A percentile compares a stretch with the other conserved stretches of the same genome.
Evolutionary conservation across 805 yeast species (phyloP).

Genomic region (Hanseniaspora opuntiae): DNA sequence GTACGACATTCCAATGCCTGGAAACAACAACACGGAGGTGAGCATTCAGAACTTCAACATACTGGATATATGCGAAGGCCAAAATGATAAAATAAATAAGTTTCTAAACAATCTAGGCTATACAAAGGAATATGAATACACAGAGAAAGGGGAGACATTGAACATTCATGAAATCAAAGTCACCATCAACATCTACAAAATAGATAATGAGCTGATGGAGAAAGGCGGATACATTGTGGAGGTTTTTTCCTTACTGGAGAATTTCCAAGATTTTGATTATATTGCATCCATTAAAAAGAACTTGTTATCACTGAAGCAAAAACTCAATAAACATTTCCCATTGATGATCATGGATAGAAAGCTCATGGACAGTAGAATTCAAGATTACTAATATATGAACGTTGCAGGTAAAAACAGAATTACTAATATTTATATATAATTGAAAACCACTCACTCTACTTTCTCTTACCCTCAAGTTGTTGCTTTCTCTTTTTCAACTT

Average conservation of each 20-base stretch:
- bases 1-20: conserved; percentile 62
- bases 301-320: conserved; percentile 47
- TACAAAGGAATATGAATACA: conserved; percentile 45
- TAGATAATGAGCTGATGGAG: conserved; percentile 35
- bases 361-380: conserved; percentile 64
- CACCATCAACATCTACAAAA: conserved; percentile 15
- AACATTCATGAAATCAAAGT: conserved; percentile 5
- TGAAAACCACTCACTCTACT: conserved; percentile 18
- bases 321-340: conserved; percentile 52
- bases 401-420: no score
- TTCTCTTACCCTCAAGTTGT: conserved; percentile 53
- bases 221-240: conserved; percentile 43
- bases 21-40: conserved; percentile 38
- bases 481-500: conserved; percentile 55
- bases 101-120: conserved; percentile 59
- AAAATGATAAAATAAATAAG: conserved; percentile 17
- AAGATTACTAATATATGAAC: conserved; percentile 5
- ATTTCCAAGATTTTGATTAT: conserved; percentile 61
- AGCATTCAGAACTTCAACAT: conserved; percentile 44
- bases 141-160: conserved; percentile 42
- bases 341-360: conserved; percentile 65
- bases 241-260: conserved; percentile 56
- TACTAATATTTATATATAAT: no score
- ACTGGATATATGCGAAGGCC: conserved; percentile 32
- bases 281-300: conserved; percentile 53